phyloP scores from a whole-genome alignment of 805 yeast genomes.

The Starmerella bacillaris region DNA sequence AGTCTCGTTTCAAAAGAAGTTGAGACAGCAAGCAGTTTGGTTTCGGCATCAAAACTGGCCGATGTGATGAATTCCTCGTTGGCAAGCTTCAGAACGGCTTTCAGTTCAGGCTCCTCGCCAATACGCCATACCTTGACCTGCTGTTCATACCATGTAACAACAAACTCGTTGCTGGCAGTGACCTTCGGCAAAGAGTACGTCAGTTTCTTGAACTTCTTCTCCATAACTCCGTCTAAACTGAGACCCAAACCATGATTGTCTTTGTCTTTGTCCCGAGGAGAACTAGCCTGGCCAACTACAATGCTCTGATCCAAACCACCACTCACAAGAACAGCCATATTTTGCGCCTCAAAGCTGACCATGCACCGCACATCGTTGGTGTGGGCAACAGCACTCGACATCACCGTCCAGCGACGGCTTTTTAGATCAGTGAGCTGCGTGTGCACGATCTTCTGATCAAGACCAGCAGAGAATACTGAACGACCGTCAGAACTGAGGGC shows the following conservation, averaged over 20 bases:
- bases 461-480: slow-evolving; percentile 70
- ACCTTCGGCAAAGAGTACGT: slow-evolving; percentile 49
- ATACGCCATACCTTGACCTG: slow-evolving; percentile 68
- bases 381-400: slow-evolving; percentile 62
- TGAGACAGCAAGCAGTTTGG: slow-evolving; percentile 50
- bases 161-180: slow-evolving; percentile 29
- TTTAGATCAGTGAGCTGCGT: slow-evolving; percentile 31
- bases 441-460: slow-evolving; percentile 76
- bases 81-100: slow-evolving; percentile 4
- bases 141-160: slow-evolving; percentile 71
- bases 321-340: slow-evolving; percentile 36
- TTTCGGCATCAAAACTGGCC: slow-evolving; percentile 48
- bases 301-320: slow-evolving; percentile 30
- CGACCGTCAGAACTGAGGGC: slow-evolving; percentile 29
- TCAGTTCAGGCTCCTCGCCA: slow-evolving; percentile 28
- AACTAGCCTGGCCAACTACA: slow-evolving; percentile 41
- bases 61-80: slow-evolving; percentile 57
- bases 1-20: slow-evolving; percentile 50
- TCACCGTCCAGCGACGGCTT: slow-evolving; percentile 43
- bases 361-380: slow-evolving; percentile 70
- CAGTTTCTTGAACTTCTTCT: slow-evolving; percentile 60
- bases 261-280: too few species aligned
- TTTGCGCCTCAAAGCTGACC: slow-evolving; percentile 46
- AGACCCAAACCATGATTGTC: too few species aligned
- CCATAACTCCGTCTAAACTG: too few species aligned